Percentiles rank a stretch among this genome's conserved stretches.
phyloP scores from a whole-genome alignment of 2,329 filamentous ascomycete species.

The Pseudonectria buxi region DNA sequence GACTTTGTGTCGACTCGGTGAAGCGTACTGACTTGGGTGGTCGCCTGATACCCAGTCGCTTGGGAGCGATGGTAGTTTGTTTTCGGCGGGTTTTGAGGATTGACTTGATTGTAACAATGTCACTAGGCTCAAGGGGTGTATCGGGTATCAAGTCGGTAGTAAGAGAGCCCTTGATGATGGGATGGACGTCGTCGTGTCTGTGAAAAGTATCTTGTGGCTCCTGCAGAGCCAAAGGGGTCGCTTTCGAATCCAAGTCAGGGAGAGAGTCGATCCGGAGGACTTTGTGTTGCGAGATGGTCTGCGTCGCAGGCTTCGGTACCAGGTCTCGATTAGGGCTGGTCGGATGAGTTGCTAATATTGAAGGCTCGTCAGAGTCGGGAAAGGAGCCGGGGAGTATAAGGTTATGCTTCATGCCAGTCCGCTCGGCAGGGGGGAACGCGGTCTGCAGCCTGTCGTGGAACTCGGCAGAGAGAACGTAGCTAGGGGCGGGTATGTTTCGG shows the following conservation, averaged over 20 bases:
- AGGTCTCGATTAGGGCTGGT: background rate
- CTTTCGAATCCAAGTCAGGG: conserved; percentile 5
- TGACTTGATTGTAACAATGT: conserved; percentile 18
- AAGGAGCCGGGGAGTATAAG: conserved; percentile 22
- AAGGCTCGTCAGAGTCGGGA: conserved; percentile 15
- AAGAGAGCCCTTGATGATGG: conserved; percentile 13
- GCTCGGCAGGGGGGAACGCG: conserved; percentile 12
- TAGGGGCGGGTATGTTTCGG: conserved; percentile 21
- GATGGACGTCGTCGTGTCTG: conserved; percentile 13
- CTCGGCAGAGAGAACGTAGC: conserved; percentile 19
- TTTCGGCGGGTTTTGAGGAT: conserved; percentile 23
- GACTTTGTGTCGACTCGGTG: conserved; percentile 20
- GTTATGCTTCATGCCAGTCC: conserved; percentile 11
- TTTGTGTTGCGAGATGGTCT: conserved; percentile 4
- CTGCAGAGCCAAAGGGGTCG: conserved; percentile 10
- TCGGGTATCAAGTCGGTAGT: conserved; percentile 16
- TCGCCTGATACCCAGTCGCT: conserved; percentile 18
- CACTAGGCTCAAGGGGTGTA: conserved; percentile 9
- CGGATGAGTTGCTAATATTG: background rate
- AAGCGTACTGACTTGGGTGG: conserved; percentile 25
- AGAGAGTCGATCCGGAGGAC: conserved; percentile 11
- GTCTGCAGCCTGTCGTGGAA: conserved; percentile 18
- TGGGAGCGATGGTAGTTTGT: conserved; percentile 14
- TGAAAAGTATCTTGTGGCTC: conserved; percentile 15
- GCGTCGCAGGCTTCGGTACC: conserved; percentile 3